Percentiles rank a stretch among this genome's conserved stretches.
These are phyloP conservation scores for Corymbia calophylla DNA, from an alignment of 441 rosid species.

Conservation along the genomic window DNA sequence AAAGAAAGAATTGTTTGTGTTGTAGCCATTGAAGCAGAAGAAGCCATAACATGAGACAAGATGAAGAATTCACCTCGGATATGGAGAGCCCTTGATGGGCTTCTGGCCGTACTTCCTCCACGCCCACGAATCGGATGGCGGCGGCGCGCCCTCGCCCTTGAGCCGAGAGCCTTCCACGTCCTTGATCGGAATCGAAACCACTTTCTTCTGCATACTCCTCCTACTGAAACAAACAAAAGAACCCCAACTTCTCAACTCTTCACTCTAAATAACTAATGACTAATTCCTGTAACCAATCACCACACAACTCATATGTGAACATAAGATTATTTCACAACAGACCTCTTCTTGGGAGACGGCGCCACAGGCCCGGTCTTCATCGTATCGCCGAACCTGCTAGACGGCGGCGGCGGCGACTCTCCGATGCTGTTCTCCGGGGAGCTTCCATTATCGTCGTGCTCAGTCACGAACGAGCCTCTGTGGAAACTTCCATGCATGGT, in stretches of 20 bases:
- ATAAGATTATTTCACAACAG: not conserved
- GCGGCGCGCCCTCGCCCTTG: conserved; percentile 58
- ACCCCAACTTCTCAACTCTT: not conserved
- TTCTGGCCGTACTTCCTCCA: conserved; percentile 99
- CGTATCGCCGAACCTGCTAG: conserved; percentile 26
- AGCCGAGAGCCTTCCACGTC: conserved; percentile 61
- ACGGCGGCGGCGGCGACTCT: conserved; percentile 46
- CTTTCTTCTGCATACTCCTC: conserved; percentile 60
- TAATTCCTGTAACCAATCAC: not conserved
- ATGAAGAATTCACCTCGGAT: conserved; percentile 49
- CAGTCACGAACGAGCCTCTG: conserved; percentile 15
- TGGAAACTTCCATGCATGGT: conserved; percentile 33
- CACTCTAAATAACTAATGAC: not conserved
- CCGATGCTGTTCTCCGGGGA: conserved; percentile 40
- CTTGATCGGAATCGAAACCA: conserved; percentile 79
- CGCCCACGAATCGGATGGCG: conserved; percentile 98
- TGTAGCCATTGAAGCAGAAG: not conserved
- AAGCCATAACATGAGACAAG: not conserved
- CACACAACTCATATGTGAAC: not conserved
- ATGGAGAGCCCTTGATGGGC: conserved; percentile 98
- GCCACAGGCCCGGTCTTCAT: conserved; percentile 29
- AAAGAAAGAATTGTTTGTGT: not conserved
- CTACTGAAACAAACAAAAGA: conserved; percentile 24
- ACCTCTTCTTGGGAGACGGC: conserved; percentile 48
- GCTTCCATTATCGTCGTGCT: conserved; percentile 36